Evolutionary conservation across 1,139 yeast genomes (phyloP), one percentile per base, ranked within the genome.

Genomic region (Lizanozyma gosingica): DNA sequence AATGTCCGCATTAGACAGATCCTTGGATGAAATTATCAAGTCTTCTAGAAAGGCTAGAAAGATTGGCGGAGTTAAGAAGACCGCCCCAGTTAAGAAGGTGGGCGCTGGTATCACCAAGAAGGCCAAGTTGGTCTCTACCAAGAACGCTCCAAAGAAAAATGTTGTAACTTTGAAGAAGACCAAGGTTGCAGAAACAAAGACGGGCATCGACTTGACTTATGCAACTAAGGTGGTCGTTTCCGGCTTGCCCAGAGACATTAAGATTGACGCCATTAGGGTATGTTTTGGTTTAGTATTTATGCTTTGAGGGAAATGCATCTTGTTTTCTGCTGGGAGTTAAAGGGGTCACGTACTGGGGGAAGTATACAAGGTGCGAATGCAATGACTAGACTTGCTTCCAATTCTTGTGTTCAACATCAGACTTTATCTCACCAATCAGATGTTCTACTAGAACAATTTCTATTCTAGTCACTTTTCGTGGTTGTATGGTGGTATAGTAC

Each of bases 1-100:
- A 22, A 63, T 63, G 67, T 61, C 80, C 51, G 73, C 83, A 56
- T 77, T 92, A 67, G 97, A 92, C 71, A 83, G 86, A 71, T 87
- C 97, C 42, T 80, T 92, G 59, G 98, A 92, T 70, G 97, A 90
- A 56, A 92, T 92, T 61, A 86, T 92, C 61, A 76, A 94, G 47
- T 67, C 86, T 46, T 57, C 55, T 54, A 65, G 53, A 66, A 69
- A 60, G 57, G 48, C 51, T 40, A 49, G 49, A 48, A 48, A 52
- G 52, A 55, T 45, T 51, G 57, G 40, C 56, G 47, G 40, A 36
- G 16, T 14, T 34, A 45, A 37, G 39, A 40, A 27, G 14, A 35
- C 44, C 16, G 45, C 52, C 34, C 35, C 45, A 34, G 34, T 36
- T 9, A 41, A 39, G 14, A 35, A 40, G 34, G 37, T 37, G 35